Percentiles rank a stretch among this genome's conserved stretches.
phyloP scores from a whole-genome alignment of 73 alveolate genomes.

The Tetrahymena thermophila region DNA sequence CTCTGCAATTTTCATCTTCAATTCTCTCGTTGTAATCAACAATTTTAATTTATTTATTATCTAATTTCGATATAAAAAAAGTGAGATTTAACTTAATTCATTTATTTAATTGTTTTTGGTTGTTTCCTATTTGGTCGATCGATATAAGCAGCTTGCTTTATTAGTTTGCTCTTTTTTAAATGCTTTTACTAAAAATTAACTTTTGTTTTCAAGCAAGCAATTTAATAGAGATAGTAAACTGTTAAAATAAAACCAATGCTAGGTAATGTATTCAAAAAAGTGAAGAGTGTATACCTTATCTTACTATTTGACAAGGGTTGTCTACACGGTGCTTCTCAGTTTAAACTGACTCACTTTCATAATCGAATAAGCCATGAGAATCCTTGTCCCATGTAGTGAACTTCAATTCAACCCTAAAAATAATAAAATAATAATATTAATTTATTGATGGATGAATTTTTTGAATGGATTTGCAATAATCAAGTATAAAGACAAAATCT shows the following conservation, averaged over 20 bases:
- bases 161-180: background rate
- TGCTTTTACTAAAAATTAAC: background rate
- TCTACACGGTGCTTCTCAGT: background rate
- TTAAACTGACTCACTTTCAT: constrained; percentile 12
- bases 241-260: background rate
- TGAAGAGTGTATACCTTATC: constrained; percentile 4
- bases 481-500: background rate
- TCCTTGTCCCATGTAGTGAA: constrained; percentile 22
- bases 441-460: background rate
- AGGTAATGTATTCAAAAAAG: background rate
- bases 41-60: background rate
- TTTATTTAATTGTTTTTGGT: background rate
- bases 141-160: background rate
- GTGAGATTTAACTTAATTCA: background rate
- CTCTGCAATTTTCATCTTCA: background rate
- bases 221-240: background rate
- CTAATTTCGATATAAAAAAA: background rate
- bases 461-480: background rate
- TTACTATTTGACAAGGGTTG: background rate
- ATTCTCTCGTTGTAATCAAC: background rate
- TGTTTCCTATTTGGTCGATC: background rate
- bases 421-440: background rate
- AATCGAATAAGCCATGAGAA: constrained; percentile 39
- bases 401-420: constrained; percentile 21
- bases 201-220: background rate